Evolutionary conservation across 495 filamentous ascomycete species (phyloP), one percentile per base, ranked within the genome.

Genomic region (Neurospora intermedia): DNA sequence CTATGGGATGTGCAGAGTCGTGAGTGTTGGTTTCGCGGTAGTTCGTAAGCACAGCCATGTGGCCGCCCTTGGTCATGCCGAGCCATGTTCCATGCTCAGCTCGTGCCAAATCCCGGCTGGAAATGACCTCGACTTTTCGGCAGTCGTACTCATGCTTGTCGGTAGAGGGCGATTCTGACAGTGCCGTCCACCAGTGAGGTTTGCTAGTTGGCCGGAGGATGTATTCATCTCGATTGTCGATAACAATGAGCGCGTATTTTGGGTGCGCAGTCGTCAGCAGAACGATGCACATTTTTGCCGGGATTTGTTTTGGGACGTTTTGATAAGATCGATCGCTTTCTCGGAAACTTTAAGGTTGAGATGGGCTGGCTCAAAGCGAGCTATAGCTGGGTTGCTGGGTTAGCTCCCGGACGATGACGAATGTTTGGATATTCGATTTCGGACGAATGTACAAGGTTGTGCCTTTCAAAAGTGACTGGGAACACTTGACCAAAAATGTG

Each of bases 151-250:
- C 73, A 43, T 72, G 72, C 18, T 74, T 75, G 15, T 35, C 54
- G 18, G 72, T 6, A 6, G 69, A 31, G 31, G 72, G 43, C 59
- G 77, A 43, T 10, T 78, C 74, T 40, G 82, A 77, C 40, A 73
- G 85, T 66, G 84, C 78, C 35, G 77, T 87, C 96, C 96, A 99
- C 91, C 92, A 98, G 75, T 91, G 85, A 73, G 91, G 93, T 35
- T 88, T 85, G 69, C 90, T 90, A 18, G 96, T 99, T 70, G 96
- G 94, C 27, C 96, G 93, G 69, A 89, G 87, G 70, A 99, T 91
- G 82, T 91, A 98, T 85, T 98, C 94, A 89, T 99, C 96, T 78
- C 96, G 88, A 80, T 99, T 99, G 83, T 94, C 91, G 80, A 98
- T 85, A 69, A 97, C 85, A 77, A 99, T 94, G 70, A 98, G 85